Base-by-base conservation (phyloP, 192 early-diverging fungal species). In the Entomortierella lignicola region DNA sequence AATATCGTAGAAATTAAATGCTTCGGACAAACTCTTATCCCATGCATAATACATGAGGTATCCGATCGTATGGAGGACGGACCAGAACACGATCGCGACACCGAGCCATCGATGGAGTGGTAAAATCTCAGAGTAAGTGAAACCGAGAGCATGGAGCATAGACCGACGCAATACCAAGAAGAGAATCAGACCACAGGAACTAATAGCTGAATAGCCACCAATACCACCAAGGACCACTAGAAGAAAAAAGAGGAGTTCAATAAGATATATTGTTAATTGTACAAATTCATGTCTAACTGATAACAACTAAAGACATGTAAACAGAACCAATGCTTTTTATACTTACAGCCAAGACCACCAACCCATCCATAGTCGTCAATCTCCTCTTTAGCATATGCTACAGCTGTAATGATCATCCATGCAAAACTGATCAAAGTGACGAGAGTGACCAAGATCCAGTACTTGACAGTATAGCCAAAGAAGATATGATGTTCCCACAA, bases 61-160 rank as follows among this genome's bases (percentile, higher is more conserved):
- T 29, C 75, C 66, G 21, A 69, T 39, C 8, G 75, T 79, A 17
- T 79, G 75, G 25, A 79, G 23, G 26, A 55, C 25, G 18, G 75
- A 70, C 75, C 75, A 79, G 52, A 79, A 39, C 12, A 79, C 48
- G 37, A 79, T 70, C 6, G 42, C 55, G 4, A 70, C 75, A 18
- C 75, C 75, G 25, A 79, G 68, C 75, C 75, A 79, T 58, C 75
- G 75, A 55, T 79, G 75, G 26, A 79, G 62, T 0, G 75, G 75
- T 41, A 79, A 39, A 18, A 79, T 64, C 21, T 79, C 75, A 2
- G 75, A 32, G 15, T 79, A 79, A 8, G 75, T 79, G 34, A 79
- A 79, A 1, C 75, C 75, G 13, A 79, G 47, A 7, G 75, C 30
- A 31, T 79, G 75, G n/a, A 79, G 63, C 75, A 79, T 79, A n/a